Conservation (phyloP, 2,329 filamentous ascomycete genomes). For the Neofusicoccum laricinum region DNA sequence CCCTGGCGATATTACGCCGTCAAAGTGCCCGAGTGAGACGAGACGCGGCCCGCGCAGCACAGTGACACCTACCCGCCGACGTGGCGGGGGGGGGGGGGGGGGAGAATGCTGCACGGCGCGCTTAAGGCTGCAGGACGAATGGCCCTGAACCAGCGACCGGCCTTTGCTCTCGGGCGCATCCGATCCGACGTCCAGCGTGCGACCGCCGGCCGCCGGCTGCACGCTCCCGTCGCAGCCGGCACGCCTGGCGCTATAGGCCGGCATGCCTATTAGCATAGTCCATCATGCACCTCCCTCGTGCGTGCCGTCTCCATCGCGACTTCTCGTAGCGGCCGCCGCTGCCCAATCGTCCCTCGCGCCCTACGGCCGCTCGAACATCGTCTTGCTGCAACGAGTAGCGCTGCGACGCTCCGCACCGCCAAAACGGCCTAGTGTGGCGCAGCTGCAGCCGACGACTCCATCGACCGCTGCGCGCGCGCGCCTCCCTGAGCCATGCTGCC, state of each 20-base stretch:
- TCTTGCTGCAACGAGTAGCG: conserved; percentile 3
- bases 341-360: background rate
- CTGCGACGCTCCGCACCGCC: conserved; percentile 1
- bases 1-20: background rate
- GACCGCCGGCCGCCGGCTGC: background rate
- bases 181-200: background rate
- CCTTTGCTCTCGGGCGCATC: background rate
- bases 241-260: background rate
- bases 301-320: background rate
- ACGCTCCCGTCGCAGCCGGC: background rate
- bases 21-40: background rate
- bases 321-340: background rate
- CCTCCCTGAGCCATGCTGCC: background rate
- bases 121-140: background rate
- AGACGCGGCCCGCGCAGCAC: background rate
- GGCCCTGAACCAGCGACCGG: background rate
- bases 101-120: background rate
- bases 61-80: background rate
- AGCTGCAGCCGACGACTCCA: background rate
- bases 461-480: background rate
- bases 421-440: background rate
- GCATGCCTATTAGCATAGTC: conserved; percentile 2
- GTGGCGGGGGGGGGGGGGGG: background rate
- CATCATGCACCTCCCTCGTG: background rate
- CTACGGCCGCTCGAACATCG: conserved; percentile 5